phyloP scores from a whole-genome alignment of 2,329 filamentous ascomycete species.

The Biscogniauxia mediterranea region DNA sequence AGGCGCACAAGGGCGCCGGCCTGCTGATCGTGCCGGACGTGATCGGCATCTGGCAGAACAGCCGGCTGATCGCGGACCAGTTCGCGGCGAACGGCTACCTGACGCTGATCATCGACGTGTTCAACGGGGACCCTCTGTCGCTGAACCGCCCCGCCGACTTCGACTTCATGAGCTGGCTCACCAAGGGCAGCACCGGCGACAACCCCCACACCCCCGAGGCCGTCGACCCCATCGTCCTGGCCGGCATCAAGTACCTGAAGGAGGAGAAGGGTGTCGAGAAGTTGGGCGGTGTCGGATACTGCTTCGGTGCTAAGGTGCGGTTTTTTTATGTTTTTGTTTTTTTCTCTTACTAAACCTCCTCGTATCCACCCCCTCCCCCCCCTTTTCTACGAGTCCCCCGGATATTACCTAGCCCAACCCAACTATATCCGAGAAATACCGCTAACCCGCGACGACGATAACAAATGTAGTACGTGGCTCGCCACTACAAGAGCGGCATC shows the following conservation, averaged over 20 bases:
- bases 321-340: background rate
- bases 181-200: constrained; percentile 45
- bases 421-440: background rate
- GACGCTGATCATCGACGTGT: constrained; percentile 67
- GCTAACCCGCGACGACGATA: background rate
- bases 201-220: constrained; percentile 46
- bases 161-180: constrained; percentile 43
- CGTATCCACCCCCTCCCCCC: background rate
- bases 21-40: constrained; percentile 50
- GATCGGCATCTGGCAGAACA: constrained; percentile 56
- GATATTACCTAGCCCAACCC: background rate
- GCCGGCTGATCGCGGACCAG: constrained; percentile 69
- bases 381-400: background rate
- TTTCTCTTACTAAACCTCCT: background rate
- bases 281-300: constrained; percentile 68
- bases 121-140: constrained; percentile 62
- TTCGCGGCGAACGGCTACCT: constrained; percentile 72
- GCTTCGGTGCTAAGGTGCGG: constrained; percentile 68
- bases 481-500: constrained; percentile 63
- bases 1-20: constrained; percentile 40
- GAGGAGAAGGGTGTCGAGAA: constrained; percentile 54
- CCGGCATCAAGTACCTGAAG: constrained; percentile 57
- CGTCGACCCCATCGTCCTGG: constrained; percentile 48
- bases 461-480: constrained; percentile 55
- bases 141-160: constrained; percentile 48